Evolutionary conservation across 768 basidiomycete genomes (phyloP), one percentile per base, ranked within the genome.

Genomic region (Hypholoma sublateritium): DNA sequence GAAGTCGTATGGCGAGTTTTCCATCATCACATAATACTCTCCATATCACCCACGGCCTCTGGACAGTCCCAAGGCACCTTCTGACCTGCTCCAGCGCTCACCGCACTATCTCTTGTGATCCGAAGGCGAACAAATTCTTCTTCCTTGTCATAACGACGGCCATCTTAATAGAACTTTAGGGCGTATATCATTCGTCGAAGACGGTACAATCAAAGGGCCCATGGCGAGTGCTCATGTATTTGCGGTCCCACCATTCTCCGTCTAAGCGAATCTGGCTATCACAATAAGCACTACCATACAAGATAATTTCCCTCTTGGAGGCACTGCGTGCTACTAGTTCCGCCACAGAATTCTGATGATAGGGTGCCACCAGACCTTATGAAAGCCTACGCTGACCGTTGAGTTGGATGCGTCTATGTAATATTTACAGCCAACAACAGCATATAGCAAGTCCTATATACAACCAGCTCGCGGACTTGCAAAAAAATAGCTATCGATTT

Each of bases 71-170:
- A 13, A 13, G 19, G 21, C 50, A 50, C 55, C 57, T 62, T 58
- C 58, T 56, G 55, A 59, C 58, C 55, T 19, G 36, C 56, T 39
- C 52, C 57, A 49, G 56, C 57, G 48, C 57, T 50, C 44, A 46
- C 43, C 55, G 48, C 50, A 24, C n/a, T 64, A 42, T 57, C 44
- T 48, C 42, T 57, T 43, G 49, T 67, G 62, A 65, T 67, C 67
- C 65, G 63, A 57, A 63, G 57, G 58, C 56, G 41, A 62, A 62
- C 63, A 62, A 63, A 64, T n/a, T 60, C 21, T 59, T 65, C 58
- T 65, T 65, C 51, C 50, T 32, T 17, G 55, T 50, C 57, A 45
- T 60, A 58, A 58, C 59, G 45, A 60, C 59, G 35, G 17, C 56
- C 53, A 51, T 39, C 37, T 21, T 21, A 51, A 39, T 37, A 51